Evolutionary conservation across 2,329 filamentous ascomycete genomes (phyloP).

Genomic region (Aureobasidium melanogenum): DNA sequence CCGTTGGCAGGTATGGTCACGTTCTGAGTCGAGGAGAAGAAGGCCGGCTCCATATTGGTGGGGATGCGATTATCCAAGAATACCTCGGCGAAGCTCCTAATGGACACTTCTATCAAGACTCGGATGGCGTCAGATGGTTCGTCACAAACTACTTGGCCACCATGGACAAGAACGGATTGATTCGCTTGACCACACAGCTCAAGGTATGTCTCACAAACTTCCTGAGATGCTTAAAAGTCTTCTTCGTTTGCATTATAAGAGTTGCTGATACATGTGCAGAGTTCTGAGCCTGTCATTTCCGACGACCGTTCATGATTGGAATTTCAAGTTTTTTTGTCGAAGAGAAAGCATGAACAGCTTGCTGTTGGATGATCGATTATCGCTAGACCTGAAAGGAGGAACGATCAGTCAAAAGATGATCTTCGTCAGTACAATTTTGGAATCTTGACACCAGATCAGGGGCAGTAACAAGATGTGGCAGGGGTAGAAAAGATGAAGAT

Average conservation of each 20-base stretch:
- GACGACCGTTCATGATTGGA: not conserved
- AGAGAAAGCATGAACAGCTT: not conserved
- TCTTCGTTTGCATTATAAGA: not conserved
- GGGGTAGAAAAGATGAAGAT: not conserved
- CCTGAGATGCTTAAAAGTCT: not conserved
- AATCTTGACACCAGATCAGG: not conserved
- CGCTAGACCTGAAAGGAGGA: not conserved
- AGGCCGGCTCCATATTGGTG: not conserved
- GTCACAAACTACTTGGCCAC: not conserved
- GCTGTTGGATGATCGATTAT: not conserved
- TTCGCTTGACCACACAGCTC: not conserved
- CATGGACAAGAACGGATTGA: not conserved
- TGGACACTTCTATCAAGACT: not conserved
- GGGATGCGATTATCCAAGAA: not conserved
- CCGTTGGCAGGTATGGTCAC: not conserved
- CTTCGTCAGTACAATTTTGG: not conserved
- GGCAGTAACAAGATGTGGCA: not conserved
- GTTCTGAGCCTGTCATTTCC: not conserved
- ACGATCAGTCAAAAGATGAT: not conserved
- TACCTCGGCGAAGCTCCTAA: not conserved
- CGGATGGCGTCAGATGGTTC: not conserved
- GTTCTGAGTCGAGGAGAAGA: not conserved
- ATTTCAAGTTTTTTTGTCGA: not conserved
- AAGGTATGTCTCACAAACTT: not conserved
- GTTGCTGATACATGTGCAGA: not conserved